These are phyloP conservation scores for Diphasiastrum complanatum DNA, from an alignment of 83 land plant genomes.

Conservation along the genomic window DNA sequence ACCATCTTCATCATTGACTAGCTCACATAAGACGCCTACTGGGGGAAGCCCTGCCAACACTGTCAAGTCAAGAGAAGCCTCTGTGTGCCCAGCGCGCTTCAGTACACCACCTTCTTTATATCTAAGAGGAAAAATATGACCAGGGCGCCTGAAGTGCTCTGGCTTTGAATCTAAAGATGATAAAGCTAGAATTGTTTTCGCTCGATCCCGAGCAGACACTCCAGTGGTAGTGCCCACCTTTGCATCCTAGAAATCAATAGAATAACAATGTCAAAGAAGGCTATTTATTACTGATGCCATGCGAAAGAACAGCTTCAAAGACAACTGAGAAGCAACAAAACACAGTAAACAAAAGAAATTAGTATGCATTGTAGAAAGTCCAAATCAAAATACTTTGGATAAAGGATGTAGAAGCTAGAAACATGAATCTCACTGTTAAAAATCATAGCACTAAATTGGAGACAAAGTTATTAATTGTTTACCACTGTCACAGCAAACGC, in stretches of 20 bases:
- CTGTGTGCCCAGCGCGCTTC: slow-evolving; percentile 98
- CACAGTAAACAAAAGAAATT: too few relatives aligned
- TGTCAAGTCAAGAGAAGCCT: slow-evolving; percentile 91
- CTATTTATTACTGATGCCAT: too few relatives aligned
- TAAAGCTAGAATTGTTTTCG: slow-evolving; percentile 65
- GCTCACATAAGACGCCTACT: slow-evolving; percentile 81
- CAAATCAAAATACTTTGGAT: too few relatives aligned
- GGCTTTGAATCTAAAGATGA: slow-evolving; percentile 84
- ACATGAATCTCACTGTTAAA: too few relatives aligned
- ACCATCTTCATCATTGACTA: slow-evolving; percentile 91
- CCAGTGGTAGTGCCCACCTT: slow-evolving; percentile 91
- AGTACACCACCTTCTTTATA: slow-evolving; percentile 97
- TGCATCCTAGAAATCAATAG: slow-evolving; percentile 54
- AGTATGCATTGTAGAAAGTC: too few relatives aligned
- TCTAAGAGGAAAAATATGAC: slow-evolving; percentile 89
- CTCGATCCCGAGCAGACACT: slow-evolving; percentile 87
- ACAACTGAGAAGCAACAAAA: too few relatives aligned
- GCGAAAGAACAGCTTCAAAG: too few relatives aligned
- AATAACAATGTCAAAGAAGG: neutral
- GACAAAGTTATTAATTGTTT: too few relatives aligned
- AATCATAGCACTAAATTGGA: too few relatives aligned
- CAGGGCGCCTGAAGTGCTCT: slow-evolving; percentile 79
- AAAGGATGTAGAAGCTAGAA: too few relatives aligned
- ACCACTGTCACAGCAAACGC: slow-evolving; percentile 96
- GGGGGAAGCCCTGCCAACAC: slow-evolving; percentile 77